Evolutionary conservation across 352 stramenopile species (phyloP).

Genomic region (Aphanomyces stellatus): DNA sequence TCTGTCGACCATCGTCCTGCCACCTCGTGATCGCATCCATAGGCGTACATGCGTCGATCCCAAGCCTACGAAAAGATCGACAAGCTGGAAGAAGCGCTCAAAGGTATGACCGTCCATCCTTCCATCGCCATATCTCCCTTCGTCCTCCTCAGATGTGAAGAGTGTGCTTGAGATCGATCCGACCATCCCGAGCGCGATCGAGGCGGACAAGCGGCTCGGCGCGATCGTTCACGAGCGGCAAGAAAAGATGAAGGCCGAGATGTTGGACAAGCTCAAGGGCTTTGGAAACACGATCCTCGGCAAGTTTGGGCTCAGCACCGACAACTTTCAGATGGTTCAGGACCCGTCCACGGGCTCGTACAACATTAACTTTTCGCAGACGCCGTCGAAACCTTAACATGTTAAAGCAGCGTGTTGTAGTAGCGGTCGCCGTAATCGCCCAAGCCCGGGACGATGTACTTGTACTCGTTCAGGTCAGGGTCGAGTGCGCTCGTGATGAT

Average conservation of each 20-base stretch:
- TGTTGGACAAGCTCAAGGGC: conserved; percentile 96
- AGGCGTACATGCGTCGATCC: conserved; percentile 84
- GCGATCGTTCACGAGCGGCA: conserved; percentile 89
- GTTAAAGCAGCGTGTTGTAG: conserved; percentile 45
- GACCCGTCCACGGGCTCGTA: conserved; percentile 96
- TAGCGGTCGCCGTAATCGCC: conserved; percentile 95
- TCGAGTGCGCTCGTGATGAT: conserved; percentile 79
- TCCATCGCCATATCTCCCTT: not conserved
- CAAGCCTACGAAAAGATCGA: conserved; percentile 90
- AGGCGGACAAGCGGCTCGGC: conserved; percentile 69
- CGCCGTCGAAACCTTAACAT: conserved; percentile 20
- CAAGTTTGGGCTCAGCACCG: conserved; percentile 98
- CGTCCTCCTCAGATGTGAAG: conserved; percentile 28
- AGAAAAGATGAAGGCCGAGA: conserved; percentile 98
- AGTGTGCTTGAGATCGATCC: conserved; percentile 91
- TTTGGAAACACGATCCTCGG: conserved; percentile 98
- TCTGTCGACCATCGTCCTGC: too few relatives aligned
- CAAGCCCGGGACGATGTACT: conserved; percentile 95
- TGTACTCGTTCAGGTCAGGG: conserved; percentile 86
- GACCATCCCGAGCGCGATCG: conserved; percentile 41
- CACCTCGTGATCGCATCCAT: too few relatives aligned
- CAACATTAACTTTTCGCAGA: conserved; percentile 90
- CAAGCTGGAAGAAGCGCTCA: conserved; percentile 86
- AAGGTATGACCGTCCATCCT: conserved; percentile 15
- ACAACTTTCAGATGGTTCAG: conserved; percentile 99